Evolutionary conservation across 2,329 filamentous ascomycete genomes (phyloP), one percentile per base, ranked within the genome.

Genomic region (Mycocentrospora acerina): DNA sequence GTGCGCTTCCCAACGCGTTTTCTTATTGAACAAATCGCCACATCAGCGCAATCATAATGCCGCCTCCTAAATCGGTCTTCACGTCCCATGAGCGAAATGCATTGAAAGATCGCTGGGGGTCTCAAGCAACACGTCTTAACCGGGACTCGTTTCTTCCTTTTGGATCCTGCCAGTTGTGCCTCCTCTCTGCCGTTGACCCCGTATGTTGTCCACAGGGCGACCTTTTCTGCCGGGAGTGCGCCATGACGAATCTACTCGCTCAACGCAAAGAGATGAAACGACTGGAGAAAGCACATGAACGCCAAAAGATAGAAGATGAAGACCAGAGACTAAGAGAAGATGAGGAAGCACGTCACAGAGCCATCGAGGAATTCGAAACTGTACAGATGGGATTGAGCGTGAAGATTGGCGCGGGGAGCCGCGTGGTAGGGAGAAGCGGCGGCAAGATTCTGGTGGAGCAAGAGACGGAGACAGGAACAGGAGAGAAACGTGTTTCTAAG

Each of bases 181-280:
- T 97, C 12, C 81, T 90, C 43, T 80, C 85, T 7, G 86, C 90
- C 14, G 80, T 85, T 19, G 81, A 89, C 31, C 90, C 93, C 1
- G 89, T 96, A 24, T 83, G 88, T 15, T 97, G 91, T 67, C 74
- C 69, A 2, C 46, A 50, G 10, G 91, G 91, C 45, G 90, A 97
- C 67, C 76, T 98, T 11, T 97, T 97, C 72, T 98, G 91, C 67
- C 83, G 89, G 54, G 93, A 97, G 72, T 98, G 91, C 71, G 90
- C 90, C 7, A 80, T 97, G 36, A 83, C 76, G 53, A 95, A 97
- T 58, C 82, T 98, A n/a, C 76, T 97, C 1, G 80, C 89, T 1
- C 91, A 98, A 68, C 85, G 88, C 54, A 87, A 90, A 70, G 93
- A 97, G 62, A 90, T 95, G 49, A 93, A 90, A 64, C 81, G 93